Base-by-base conservation (phyloP, 2,329 filamentous ascomycete species). In the Leptosphaerulina australis region DNA sequence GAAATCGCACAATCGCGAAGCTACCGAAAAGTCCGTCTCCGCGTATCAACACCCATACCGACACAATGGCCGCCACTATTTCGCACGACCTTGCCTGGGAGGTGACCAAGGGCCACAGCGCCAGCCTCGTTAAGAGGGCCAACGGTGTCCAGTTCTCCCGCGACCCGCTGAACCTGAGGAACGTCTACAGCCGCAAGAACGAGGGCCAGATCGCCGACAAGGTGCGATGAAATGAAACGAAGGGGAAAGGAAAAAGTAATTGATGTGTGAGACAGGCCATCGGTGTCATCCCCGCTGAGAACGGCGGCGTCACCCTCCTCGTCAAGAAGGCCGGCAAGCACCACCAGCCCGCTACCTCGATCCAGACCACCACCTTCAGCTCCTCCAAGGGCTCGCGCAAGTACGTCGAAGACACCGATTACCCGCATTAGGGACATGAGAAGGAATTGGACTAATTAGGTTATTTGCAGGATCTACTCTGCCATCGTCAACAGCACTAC, bases 51-150 rank as follows among this genome's bases (percentile, higher is more conserved):
- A 62, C 55, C 52, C 55, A 59, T 61, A 68, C 60, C 62, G 62
- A 63, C 61, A 59, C 58, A 70, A 81, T 78, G 76, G 80, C 84
- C 68, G 59, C 62, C 52, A 77, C 86, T 82, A 83, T 96, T 74
- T 95, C 91, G 77, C 79, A 87, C 74, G 92, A 97, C 81, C 84
- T 97, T 71, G 81, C 96, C 83, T 97, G 93, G 93, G 88, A 93
- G 85, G 81, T 95, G 78, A 87, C 88, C 83, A 90, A 91, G 80
- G 81, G 80, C 81, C 86, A 91, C 81, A 96, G 95, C 82, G 80
- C 90, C 75, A 96, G 82, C 85, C 87, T 96, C 76, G 89, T 93
- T 76, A 96, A 96, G 88, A 88, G 90, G 81, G 82, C 82, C 71
- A 91, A 90, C 73, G 88, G 90, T 76, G 82, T 88, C 68, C 88